These are phyloP conservation scores for Arctostaphylos glauca DNA, from an alignment of 148 eudicot genomes.

Conservation along the genomic window DNA sequence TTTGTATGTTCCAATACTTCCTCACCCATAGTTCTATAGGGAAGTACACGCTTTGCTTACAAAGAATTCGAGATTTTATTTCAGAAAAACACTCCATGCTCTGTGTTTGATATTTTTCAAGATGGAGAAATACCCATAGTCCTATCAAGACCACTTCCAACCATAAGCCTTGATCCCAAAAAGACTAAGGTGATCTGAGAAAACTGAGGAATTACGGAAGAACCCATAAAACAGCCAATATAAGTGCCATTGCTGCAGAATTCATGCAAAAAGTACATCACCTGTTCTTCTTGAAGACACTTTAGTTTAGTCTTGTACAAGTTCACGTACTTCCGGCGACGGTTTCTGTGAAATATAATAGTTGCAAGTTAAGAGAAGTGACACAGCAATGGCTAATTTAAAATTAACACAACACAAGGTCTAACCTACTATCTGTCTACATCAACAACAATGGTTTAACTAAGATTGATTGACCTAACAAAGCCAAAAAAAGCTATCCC, in stretches of 20 bases:
- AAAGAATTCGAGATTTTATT: background rate
- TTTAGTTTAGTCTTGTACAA: constrained; percentile 80
- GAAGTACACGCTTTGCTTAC: background rate
- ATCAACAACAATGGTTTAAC: background rate
- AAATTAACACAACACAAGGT: background rate
- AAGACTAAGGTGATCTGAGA: background rate
- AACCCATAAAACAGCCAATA: background rate
- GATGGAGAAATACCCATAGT: background rate
- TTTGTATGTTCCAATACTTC: background rate
- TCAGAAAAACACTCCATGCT: background rate
- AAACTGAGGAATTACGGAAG: background rate
- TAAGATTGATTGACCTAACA: background rate
- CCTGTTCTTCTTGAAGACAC: constrained; percentile 84
- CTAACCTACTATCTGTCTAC: background rate
- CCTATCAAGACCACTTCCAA: background rate
- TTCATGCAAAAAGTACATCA: constrained; percentile 26
- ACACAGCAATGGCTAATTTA: background rate
- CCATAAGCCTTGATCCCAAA: background rate
- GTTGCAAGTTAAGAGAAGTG: background rate
- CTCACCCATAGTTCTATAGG: background rate
- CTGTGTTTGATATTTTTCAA: background rate
- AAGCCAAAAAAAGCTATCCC: background rate
- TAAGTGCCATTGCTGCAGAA: background rate
- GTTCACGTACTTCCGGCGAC: constrained; percentile 80
- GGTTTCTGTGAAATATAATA: constrained; percentile 36